Percentiles rank a stretch among this genome's conserved stretches.
Conservation (phyloP, 805 yeast species). For the Jamesozyma lodderae region DNA sequence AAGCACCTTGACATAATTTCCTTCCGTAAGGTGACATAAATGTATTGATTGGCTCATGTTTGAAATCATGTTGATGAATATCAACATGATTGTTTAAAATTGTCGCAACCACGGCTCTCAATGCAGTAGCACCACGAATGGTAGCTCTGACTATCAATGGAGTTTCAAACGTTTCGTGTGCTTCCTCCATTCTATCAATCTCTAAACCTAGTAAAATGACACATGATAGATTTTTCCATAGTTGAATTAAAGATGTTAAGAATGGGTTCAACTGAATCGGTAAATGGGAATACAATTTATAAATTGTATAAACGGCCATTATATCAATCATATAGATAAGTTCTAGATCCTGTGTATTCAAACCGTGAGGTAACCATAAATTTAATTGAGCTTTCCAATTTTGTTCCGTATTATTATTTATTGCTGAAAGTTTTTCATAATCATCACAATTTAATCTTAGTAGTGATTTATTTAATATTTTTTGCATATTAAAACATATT, state of each 20-base stretch:
- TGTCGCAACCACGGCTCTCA: slow-evolving; percentile 53
- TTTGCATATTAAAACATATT: slow-evolving; percentile 24
- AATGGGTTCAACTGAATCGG: slow-evolving; percentile 49
- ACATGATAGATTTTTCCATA: slow-evolving; percentile 61
- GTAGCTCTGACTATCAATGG: slow-evolving; percentile 42
- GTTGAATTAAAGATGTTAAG: slow-evolving; percentile 42
- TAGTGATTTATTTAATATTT: slow-evolving; percentile 18
- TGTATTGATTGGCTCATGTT: slow-evolving; percentile 47
- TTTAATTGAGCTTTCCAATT: slow-evolving; percentile 29
- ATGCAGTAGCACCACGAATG: slow-evolving; percentile 54
- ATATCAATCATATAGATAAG: slow-evolving; percentile 39
- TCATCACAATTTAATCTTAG: slow-evolving; percentile 21
- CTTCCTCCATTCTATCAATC: slow-evolving; percentile 44
- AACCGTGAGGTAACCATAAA: slow-evolving; percentile 30
- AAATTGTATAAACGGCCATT: slow-evolving; percentile 36
- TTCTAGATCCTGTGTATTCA: slow-evolving; percentile 35
- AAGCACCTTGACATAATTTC: slow-evolving; percentile 49
- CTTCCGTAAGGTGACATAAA: slow-evolving; percentile 64
- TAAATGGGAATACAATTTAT: slow-evolving; percentile 34
- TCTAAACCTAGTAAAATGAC: slow-evolving; percentile 53
- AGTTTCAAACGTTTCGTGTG: slow-evolving; percentile 29
- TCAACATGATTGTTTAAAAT: slow-evolving; percentile 44
- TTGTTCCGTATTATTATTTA: slow-evolving; percentile 4
- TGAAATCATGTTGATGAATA: slow-evolving; percentile 43
- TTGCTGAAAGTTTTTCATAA: slow-evolving; percentile 16